A percentile compares a stretch with the other conserved stretches of the same genome.
These are phyloP conservation scores for Diaporthe australafricana DNA, from an alignment of 2,329 filamentous ascomycete genomes.

Conservation along the genomic window DNA sequence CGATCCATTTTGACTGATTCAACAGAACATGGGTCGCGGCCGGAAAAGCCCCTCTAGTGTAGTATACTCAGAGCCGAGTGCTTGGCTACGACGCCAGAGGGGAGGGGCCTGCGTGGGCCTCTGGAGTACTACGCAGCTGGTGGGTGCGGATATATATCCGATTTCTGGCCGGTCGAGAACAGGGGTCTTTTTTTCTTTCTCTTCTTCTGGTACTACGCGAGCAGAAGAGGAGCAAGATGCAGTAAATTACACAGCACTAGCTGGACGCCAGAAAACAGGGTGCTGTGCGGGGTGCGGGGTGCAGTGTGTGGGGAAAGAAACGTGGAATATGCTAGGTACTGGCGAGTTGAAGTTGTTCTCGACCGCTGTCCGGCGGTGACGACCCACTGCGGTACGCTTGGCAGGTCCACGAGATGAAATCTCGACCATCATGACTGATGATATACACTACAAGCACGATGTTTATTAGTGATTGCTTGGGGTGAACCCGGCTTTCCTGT, in stretches of 20 bases:
- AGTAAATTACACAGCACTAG: background rate
- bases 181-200: background rate
- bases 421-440: too few relatives aligned
- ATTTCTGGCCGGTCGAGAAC: background rate
- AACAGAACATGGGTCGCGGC: background rate
- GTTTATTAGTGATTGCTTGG: too few relatives aligned
- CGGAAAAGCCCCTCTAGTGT: background rate
- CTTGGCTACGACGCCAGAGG: background rate
- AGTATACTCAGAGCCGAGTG: background rate
- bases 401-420: too few relatives aligned
- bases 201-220: background rate
- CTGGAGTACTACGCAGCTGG: too few relatives aligned
- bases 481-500: too few relatives aligned
- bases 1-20: constrained; percentile 14
- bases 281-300: background rate
- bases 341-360: too few relatives aligned
- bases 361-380: too few relatives aligned
- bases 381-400: too few relatives aligned
- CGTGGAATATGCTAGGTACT: background rate
- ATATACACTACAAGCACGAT: too few relatives aligned
- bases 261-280: background rate
- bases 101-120: background rate
- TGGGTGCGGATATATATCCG: constrained; percentile 10
- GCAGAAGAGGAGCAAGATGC: background rate
- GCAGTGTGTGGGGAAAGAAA: background rate